Evolutionary conservation across 2,329 filamentous ascomycete species (phyloP).

Genomic region (Cladosporium oxysporum): DNA sequence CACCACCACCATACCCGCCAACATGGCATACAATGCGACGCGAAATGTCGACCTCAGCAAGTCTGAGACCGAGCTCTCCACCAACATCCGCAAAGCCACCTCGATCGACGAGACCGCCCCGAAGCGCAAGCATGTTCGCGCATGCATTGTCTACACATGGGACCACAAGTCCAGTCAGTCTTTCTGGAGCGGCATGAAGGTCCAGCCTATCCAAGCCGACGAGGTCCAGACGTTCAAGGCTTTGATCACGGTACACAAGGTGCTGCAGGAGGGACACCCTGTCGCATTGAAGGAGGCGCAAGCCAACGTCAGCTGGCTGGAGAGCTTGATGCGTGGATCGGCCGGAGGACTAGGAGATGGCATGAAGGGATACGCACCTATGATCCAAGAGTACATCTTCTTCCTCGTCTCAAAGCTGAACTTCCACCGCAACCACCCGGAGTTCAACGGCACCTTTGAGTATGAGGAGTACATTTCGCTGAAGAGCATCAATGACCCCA

Average conservation of each 20-base stretch:
- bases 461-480: constrained; percentile 99
- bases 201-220: constrained; percentile 98
- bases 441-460: constrained; percentile 98
- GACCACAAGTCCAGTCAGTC: constrained; percentile 93
- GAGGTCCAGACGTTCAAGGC: constrained; percentile 99
- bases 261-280: constrained; percentile 94
- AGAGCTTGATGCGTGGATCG: constrained; percentile 83
- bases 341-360: constrained; percentile 72
- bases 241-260: constrained; percentile 94
- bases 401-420: constrained; percentile 90
- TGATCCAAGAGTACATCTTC: constrained; percentile 96
- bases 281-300: constrained; percentile 85
- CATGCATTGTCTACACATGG: constrained; percentile 98
- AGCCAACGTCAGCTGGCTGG: constrained; percentile 85
- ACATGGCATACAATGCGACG: constrained; percentile 43
- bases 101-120: constrained; percentile 62
- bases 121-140: constrained; percentile 92
- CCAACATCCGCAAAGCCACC: constrained; percentile 68
- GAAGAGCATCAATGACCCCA: constrained; percentile 97
- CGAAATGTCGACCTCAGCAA: constrained; percentile 64
- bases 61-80: constrained; percentile 65
- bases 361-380: constrained; percentile 70
- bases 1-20: neutral
- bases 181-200: constrained; percentile 99
- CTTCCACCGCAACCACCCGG: constrained; percentile 95